phyloP scores from a whole-genome alignment of 2,329 filamentous ascomycete species.

The Pyrenochaeta sp. region DNA sequence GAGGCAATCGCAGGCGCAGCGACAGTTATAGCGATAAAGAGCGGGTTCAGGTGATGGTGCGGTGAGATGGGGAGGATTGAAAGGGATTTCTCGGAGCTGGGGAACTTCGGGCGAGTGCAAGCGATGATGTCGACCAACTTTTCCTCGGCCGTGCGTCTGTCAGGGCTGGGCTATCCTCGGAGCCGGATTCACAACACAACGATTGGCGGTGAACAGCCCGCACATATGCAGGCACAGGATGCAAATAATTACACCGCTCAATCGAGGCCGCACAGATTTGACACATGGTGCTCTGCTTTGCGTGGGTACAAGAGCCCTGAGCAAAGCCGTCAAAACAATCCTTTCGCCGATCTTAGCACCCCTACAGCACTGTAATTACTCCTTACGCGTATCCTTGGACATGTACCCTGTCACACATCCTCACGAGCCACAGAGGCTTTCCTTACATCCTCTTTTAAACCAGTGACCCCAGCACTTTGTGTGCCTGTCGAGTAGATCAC shows the following conservation, averaged over 20 bases:
- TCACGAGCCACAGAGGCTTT: neutral
- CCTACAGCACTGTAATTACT: neutral
- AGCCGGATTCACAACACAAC: neutral
- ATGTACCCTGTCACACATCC: neutral
- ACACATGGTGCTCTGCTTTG: too few relatives aligned
- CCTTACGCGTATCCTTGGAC: neutral
- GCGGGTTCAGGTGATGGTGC: slow-evolving; percentile 26
- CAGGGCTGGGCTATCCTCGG: neutral
- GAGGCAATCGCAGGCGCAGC: neutral
- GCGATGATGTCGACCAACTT: slow-evolving; percentile 26
- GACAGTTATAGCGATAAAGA: slow-evolving; percentile 5
- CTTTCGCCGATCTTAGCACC: too few relatives aligned
- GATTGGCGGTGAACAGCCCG: slow-evolving; percentile 15
- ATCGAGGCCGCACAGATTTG: too few relatives aligned
- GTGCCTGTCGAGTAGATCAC: slow-evolving; percentile 10
- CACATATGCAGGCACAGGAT: neutral
- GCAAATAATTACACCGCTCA: neutral
- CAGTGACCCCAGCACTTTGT: slow-evolving; percentile 9
- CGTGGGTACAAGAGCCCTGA: too few relatives aligned
- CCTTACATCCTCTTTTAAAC: neutral
- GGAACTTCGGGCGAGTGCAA: slow-evolving; percentile 1
- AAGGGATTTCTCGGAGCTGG: slow-evolving; percentile 40
- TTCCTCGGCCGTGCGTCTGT: slow-evolving; percentile 21
- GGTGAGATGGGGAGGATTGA: slow-evolving; percentile 24
- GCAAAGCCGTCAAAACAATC: too few relatives aligned